Evolutionary conservation across 208 protist genomes (phyloP).

Genomic region (Trypanosoma mega): DNA sequence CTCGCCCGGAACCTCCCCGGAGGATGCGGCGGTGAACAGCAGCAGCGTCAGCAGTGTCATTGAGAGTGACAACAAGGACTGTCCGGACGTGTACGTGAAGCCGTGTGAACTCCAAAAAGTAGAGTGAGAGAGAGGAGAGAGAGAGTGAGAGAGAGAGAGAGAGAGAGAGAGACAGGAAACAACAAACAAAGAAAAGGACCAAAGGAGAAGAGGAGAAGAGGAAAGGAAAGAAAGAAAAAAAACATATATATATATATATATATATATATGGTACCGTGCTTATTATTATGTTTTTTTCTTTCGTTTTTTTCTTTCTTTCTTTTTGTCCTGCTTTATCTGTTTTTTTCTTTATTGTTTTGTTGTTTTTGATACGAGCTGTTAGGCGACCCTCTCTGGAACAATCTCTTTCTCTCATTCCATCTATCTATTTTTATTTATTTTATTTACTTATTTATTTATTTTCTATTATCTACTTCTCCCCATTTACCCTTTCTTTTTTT

Average conservation of each 20-base stretch:
- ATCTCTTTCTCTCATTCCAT: too few species aligned
- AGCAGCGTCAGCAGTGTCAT: neutral
- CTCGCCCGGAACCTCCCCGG: neutral
- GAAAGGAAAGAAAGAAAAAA: slow-evolving; percentile 4
- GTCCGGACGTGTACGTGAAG: too few species aligned
- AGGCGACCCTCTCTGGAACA: too few species aligned
- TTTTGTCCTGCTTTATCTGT: slow-evolving; percentile 1
- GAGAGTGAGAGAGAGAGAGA: neutral
- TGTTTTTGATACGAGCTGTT: too few species aligned
- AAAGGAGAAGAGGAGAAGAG: neutral
- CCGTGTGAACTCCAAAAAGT: too few species aligned
- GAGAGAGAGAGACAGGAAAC: neutral
- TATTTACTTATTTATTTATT: too few species aligned
- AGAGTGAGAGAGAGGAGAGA: too few species aligned
- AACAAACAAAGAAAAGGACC: neutral
- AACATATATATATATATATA: slow-evolving; percentile 1
- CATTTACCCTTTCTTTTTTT: too few species aligned
- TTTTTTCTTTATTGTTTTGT: slow-evolving; percentile 9
- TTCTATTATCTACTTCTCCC: too few species aligned
- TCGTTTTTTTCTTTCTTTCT: slow-evolving; percentile 10
- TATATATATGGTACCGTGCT: neutral
- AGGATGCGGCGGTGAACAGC: neutral
- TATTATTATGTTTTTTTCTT: slow-evolving; percentile 19
- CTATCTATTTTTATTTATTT: too few species aligned
- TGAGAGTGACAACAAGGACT: too few species aligned